Evolutionary conservation across 2,329 filamentous ascomycete species (phyloP).

Genomic region (Neofusicoccum cordaticola): DNA sequence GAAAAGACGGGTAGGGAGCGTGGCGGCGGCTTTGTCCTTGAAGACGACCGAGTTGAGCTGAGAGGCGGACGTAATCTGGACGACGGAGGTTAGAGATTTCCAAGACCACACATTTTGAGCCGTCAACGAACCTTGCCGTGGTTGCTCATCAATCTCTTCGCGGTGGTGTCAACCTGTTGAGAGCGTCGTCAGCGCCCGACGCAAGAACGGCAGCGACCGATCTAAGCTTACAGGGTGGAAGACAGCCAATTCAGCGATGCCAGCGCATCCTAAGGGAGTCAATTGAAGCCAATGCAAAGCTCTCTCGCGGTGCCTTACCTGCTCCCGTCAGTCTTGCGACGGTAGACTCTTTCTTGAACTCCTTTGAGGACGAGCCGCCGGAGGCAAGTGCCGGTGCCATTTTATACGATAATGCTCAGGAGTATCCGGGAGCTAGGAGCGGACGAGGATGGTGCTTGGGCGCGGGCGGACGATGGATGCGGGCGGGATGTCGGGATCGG

Average conservation of each 20-base stretch:
- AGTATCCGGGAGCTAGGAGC: constrained; percentile 4
- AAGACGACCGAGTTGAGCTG: constrained; percentile 91
- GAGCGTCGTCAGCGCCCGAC: constrained; percentile 26
- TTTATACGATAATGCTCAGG: background rate
- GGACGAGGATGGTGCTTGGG: background rate
- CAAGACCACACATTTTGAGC: constrained; percentile 25
- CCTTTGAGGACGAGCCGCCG: constrained; percentile 50
- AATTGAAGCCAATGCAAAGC: constrained; percentile 19
- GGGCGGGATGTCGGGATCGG: constrained; percentile 3
- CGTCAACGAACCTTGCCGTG: constrained; percentile 62
- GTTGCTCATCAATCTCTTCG: constrained; percentile 99
- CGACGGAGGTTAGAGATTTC: constrained; percentile 22
- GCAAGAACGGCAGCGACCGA: constrained; percentile 16
- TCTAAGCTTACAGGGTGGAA: constrained; percentile 71
- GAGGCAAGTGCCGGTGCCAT: constrained; percentile 11
- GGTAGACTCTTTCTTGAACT: constrained; percentile 82
- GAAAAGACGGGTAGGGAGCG: constrained; percentile 75
- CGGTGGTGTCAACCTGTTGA: constrained; percentile 89
- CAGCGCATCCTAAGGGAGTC: constrained; percentile 68
- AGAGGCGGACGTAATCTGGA: constrained; percentile 50
- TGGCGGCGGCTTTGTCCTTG: constrained; percentile 76
- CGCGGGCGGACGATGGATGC: background rate
- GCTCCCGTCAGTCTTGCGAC: constrained; percentile 85
- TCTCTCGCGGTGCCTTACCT: constrained; percentile 58
- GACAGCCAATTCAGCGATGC: constrained; percentile 87